Base-by-base conservation (phyloP, 805 yeast species). In the Candida schatavii region DNA sequence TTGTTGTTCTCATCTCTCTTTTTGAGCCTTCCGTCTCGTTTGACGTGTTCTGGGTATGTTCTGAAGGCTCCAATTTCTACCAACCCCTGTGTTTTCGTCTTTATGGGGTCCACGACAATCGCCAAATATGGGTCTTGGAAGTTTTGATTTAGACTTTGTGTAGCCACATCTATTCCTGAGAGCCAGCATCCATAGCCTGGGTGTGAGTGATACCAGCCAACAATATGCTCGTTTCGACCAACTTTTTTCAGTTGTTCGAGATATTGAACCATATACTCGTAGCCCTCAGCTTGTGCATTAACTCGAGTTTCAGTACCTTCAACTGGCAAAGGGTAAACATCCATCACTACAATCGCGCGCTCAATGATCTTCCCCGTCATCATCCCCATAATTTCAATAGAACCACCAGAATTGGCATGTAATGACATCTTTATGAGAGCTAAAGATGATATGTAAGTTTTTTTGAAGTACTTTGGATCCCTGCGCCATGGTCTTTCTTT, bases 121-220 rank as follows among this genome's bases (percentile, higher is more conserved):
- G 97, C 97, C 44, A 89, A 68, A 56, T 86, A 89, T 1, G 97
- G 97, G 53, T 89, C 97, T 59, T 89, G 97, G 56, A 81, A 88
- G 43, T 77, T 80, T 62, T 89, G 97, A 54, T 90, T 88, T 56
- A 88, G 73, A 18, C 71, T 62, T 58, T 91, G 98, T 0, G 98
- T 91, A 35, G 86, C 82, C 26, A 93, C 95, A 62, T 91, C 98
- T 30, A 91, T 88, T 3, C 93, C 95, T 41, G 93, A 83, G 34
- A 91, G 64, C 97, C 97, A 91, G 60, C 97, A 90, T 14, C 97
- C 97, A 61, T 89, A 91, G 0, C 97, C 96, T 0, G 99, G 99
- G 61, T 91, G 99, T 4, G 91, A 88, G 62, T 74, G 98, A 63
- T 93, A 91, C 99, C 99, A 91, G 7, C 99, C 99, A 13, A 93